Conservation (phyloP, 2,329 filamentous ascomycete genomes). For the Mycosphaerella sp. region DNA sequence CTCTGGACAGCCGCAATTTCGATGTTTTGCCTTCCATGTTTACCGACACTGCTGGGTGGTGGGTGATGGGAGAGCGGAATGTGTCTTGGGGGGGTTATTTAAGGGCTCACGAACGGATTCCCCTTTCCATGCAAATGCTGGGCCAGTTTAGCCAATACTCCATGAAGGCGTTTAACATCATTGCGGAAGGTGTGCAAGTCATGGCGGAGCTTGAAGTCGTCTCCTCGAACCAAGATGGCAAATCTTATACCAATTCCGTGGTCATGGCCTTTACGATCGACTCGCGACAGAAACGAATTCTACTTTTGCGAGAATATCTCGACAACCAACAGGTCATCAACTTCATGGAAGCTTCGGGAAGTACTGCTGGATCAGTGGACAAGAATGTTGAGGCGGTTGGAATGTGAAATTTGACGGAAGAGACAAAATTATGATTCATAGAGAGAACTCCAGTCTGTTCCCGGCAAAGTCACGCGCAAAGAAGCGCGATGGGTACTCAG, state of each 20-base stretch:
- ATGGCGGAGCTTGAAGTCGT: constrained; percentile 7
- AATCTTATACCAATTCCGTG: constrained; percentile 4
- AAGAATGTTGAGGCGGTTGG: constrained; percentile 2
- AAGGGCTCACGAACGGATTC: constrained; percentile 1
- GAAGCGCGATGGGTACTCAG: constrained; percentile 56
- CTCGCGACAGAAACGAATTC: constrained; percentile 3
- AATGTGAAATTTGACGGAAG: background rate
- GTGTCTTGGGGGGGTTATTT: constrained; percentile 6
- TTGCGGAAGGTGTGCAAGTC: constrained; percentile 8
- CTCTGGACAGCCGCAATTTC: constrained; percentile 6
- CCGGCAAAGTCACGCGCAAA: constrained; percentile 48
- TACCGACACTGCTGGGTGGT: constrained; percentile 5
- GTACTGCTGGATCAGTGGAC: constrained; percentile 1
- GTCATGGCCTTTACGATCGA: constrained; percentile 8
- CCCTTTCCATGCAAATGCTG: constrained; percentile 7
- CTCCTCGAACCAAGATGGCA: constrained; percentile 5
- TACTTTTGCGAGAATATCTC: constrained; percentile 7
- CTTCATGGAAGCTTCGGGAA: constrained; percentile 6
- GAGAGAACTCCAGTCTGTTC: constrained; percentile 37
- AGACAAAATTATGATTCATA: constrained; percentile 22
- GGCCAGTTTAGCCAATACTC: constrained; percentile 6
- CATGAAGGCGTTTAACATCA: constrained; percentile 8
- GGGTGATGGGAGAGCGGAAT: constrained; percentile 7
- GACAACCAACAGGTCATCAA: constrained; percentile 9
- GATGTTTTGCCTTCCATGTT: constrained; percentile 4